Evolutionary conservation across 2,329 filamentous ascomycete species (phyloP).

Genomic region (Colletotrichum salicis): DNA sequence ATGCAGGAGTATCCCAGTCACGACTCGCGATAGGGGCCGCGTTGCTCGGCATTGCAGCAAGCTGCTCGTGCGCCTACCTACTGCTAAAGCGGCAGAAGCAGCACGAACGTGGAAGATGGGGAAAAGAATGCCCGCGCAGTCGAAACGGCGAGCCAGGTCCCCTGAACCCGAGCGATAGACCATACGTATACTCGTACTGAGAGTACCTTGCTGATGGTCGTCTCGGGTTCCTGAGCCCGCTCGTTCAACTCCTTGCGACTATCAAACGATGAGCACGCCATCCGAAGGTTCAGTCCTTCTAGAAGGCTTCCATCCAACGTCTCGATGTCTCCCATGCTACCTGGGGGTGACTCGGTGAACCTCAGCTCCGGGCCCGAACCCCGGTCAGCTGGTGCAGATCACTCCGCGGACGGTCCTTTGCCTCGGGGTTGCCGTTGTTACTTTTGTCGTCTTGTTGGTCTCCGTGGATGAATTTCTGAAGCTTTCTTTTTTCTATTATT

Average conservation of each 20-base stretch:
- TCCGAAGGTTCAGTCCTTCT: conserved; percentile 23
- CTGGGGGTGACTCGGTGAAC: conserved; percentile 13
- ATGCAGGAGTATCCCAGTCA: conserved; percentile 15
- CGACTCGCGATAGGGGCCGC: neutral
- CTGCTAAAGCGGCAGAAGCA: conserved; percentile 3
- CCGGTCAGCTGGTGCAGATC: conserved; percentile 31
- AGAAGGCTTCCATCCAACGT: conserved; percentile 24
- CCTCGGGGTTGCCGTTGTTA: conserved; percentile 25
- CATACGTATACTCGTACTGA: neutral
- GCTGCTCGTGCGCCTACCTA: conserved; percentile 1
- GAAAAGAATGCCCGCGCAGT: neutral
- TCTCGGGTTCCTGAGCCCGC: conserved; percentile 13
- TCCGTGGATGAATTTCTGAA: conserved; percentile 3
- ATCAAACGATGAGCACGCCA: conserved; percentile 23
- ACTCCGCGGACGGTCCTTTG: conserved; percentile 30
- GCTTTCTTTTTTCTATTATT: neutral
- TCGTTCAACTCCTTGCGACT: neutral
- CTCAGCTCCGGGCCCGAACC: conserved; percentile 20
- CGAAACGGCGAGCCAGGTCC: conserved; percentile 10
- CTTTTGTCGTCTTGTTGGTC: neutral
- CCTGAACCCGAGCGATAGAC: neutral
- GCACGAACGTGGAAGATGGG: neutral
- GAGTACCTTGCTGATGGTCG: neutral
- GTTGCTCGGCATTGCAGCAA: neutral
- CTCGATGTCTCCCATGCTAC: conserved; percentile 2